Evolutionary conservation across 345 rosid genomes (phyloP).

Genomic region (Brassica cretica): DNA sequence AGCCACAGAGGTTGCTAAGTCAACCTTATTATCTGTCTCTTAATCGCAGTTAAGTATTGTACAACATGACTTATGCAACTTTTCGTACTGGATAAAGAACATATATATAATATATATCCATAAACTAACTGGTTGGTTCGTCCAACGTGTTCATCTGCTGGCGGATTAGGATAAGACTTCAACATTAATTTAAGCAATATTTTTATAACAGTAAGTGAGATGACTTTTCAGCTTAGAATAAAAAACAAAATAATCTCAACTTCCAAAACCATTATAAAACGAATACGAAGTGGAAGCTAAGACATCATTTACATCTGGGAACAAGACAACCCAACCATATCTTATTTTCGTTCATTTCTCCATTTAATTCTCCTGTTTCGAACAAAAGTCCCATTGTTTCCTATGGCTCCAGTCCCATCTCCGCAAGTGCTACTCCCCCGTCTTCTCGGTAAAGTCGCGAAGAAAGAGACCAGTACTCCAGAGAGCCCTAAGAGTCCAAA

Average conservation of each 20-base stretch:
- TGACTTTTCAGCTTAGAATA: slow-evolving; percentile 27
- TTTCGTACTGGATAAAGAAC: slow-evolving; percentile 1
- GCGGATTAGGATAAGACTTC: slow-evolving; percentile 38
- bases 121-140: neutral
- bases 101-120: neutral
- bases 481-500: slow-evolving; percentile 36
- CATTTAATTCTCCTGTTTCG: neutral
- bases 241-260: slow-evolving; percentile 15
- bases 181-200: neutral
- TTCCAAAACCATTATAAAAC: slow-evolving; percentile 31
- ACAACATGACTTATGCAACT: slow-evolving; percentile 14
- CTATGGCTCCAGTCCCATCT: slow-evolving; percentile 36
- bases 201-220: slow-evolving; percentile 9
- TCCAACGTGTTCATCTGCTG: slow-evolving; percentile 35
- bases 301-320: slow-evolving; percentile 19
- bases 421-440: neutral
- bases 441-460: slow-evolving; percentile 29
- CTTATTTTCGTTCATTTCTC: slow-evolving; percentile 24
- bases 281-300: slow-evolving; percentile 32
- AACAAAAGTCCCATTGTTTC: neutral
- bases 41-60: neutral
- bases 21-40: slow-evolving; percentile 26
- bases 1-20: slow-evolving; percentile 13
- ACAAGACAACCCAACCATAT: slow-evolving; percentile 29
- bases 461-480: slow-evolving; percentile 20